Conservation (phyloP, 2,329 filamentous ascomycete genomes). For the Grosmannia clavigera region DNA sequence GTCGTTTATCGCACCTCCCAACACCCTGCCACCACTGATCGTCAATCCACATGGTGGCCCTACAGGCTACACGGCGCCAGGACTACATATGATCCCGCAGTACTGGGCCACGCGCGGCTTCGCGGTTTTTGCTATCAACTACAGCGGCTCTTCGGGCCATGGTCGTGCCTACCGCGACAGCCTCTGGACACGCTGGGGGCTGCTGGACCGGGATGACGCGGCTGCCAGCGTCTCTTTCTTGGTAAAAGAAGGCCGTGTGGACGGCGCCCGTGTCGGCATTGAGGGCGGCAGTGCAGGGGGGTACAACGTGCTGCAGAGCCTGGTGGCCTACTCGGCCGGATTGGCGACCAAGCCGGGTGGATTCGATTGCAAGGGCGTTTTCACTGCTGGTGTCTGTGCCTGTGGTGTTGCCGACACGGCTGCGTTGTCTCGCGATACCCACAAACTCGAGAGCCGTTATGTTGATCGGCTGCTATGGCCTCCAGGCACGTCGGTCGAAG, state of each 20-base stretch:
- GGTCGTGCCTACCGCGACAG: constrained; percentile 36
- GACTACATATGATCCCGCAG: constrained; percentile 32
- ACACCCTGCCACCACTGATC: constrained; percentile 33
- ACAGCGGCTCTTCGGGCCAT: constrained; percentile 38
- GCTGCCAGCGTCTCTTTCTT: constrained; percentile 33
- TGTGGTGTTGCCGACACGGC: constrained; percentile 40
- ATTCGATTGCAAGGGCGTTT: constrained; percentile 15
- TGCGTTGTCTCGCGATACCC: constrained; percentile 31
- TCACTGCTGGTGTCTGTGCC: constrained; percentile 35
- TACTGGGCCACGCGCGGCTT: constrained; percentile 43
- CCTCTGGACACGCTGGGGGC: constrained; percentile 37
- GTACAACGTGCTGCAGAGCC: constrained; percentile 36
- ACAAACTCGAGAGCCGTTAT: constrained; percentile 45
- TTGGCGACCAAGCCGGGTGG: not conserved
- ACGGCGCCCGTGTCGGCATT: constrained; percentile 7
- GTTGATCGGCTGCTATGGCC: constrained; percentile 30
- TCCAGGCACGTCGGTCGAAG: constrained; percentile 18
- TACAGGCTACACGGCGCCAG: constrained; percentile 29
- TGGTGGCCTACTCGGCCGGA: constrained; percentile 29
- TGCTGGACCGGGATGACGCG: constrained; percentile 37
- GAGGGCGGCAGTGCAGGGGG: constrained; percentile 38
- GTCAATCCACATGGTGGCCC: constrained; percentile 39
- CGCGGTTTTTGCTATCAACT: constrained; percentile 37
- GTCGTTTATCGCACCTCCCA: constrained; percentile 23
- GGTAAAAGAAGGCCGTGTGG: constrained; percentile 12